Evolutionary conservation across 345 rosid species (phyloP).

Genomic region (Nephelium lappaceum): DNA sequence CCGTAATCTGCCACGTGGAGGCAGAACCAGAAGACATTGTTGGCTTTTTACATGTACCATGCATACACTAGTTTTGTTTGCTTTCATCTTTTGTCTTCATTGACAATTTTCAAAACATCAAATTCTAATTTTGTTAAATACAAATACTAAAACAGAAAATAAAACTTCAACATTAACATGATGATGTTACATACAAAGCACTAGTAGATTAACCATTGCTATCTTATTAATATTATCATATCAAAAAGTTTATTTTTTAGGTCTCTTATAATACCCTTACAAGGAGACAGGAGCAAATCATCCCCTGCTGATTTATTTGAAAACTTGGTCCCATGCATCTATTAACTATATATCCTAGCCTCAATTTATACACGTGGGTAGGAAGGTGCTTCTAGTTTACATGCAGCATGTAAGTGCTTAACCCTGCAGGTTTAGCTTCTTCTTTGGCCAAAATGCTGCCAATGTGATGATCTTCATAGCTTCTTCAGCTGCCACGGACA

Average conservation of each 20-base stretch:
- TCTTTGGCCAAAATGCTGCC: slow-evolving; percentile 29
- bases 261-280: background rate
- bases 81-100: too few relatives aligned
- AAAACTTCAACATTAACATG: background rate
- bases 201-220: background rate
- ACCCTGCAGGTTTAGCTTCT: slow-evolving; percentile 24
- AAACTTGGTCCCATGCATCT: background rate
- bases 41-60: background rate
- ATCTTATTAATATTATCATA: background rate
- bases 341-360: background rate
- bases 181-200: background rate
- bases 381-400: slow-evolving; percentile 31
- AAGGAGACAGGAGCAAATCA: background rate
- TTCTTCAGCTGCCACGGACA: background rate
- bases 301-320: background rate
- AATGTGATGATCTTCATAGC: slow-evolving; percentile 12
- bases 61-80: background rate
- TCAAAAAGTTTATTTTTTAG: background rate
- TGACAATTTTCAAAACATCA: background rate
- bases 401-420: background rate
- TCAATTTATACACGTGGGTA: slow-evolving; percentile 8
- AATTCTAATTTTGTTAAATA: background rate
- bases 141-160: background rate
- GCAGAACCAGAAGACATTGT: too few relatives aligned
- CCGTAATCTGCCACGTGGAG: background rate